Evolutionary conservation across 805 yeast species (phyloP).

Genomic region (Jamesozyma lodderae): DNA sequence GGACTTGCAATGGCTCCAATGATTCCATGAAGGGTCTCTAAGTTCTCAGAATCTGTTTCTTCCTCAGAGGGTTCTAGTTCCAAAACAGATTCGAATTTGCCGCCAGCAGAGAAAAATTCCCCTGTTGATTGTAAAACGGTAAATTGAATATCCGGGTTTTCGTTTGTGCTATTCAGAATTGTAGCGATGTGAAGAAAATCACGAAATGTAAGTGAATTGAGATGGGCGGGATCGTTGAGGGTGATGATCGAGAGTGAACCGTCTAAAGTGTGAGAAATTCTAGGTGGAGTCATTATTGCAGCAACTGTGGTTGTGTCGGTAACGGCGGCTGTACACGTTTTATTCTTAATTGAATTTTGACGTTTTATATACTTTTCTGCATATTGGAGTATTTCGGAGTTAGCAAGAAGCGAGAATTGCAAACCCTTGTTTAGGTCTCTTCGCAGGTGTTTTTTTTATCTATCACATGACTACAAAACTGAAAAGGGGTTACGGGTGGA

Average conservation of each 20-base stretch:
- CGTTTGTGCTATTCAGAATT: slow-evolving; percentile 51
- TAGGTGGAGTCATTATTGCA: slow-evolving; percentile 1
- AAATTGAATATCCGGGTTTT: slow-evolving; percentile 48
- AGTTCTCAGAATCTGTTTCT: slow-evolving; percentile 1
- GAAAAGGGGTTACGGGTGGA: too few relatives aligned
- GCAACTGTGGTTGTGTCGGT: too few relatives aligned
- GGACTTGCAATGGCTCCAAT: slow-evolving; percentile 48
- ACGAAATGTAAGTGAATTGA: slow-evolving; percentile 59
- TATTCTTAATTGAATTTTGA: too few relatives aligned
- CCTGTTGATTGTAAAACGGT: slow-evolving; percentile 69
- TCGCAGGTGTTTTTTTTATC: too few relatives aligned
- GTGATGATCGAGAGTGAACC: slow-evolving; percentile 48
- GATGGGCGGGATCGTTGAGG: slow-evolving; percentile 48
- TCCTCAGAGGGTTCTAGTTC: neutral
- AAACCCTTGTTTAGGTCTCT: too few relatives aligned
- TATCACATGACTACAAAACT: too few relatives aligned
- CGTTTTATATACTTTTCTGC: too few relatives aligned
- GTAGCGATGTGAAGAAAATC: slow-evolving; percentile 56
- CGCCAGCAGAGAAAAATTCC: slow-evolving; percentile 75
- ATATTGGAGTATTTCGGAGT: neutral
- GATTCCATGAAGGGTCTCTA: slow-evolving; percentile 31
- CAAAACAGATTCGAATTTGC: slow-evolving; percentile 35
- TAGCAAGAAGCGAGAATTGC: too few relatives aligned
- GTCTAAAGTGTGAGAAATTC: slow-evolving; percentile 10
- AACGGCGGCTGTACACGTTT: too few relatives aligned